A percentile compares a stretch with the other conserved stretches of the same genome.
Conservation (phyloP, 208 protist species). For the Trypanosoma vivax region DNA sequence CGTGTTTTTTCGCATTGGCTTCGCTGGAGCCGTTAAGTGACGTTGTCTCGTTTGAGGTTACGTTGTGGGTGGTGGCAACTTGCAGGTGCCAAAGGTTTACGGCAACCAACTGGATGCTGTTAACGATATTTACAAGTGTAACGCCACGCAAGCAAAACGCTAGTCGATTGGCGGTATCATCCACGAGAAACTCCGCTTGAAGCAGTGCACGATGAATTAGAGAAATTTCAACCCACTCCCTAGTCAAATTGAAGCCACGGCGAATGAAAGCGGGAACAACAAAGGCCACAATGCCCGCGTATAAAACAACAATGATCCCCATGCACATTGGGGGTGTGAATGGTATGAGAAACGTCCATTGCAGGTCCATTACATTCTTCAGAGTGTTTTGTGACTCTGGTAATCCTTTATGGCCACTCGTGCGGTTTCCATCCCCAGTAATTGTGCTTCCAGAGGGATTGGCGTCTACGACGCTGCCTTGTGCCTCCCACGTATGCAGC, state of each 20-base stretch:
- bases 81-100: background rate
- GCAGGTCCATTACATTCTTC: background rate
- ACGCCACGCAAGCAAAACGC: slow-evolving; percentile 15
- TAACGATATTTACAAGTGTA: slow-evolving; percentile 9
- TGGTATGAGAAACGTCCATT: slow-evolving; percentile 15
- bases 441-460: too few relatives aligned
- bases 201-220: slow-evolving; percentile 2
- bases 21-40: too few relatives aligned
- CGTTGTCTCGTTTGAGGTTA: too few relatives aligned
- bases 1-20: too few relatives aligned
- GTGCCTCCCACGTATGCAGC: slow-evolving; percentile 2
- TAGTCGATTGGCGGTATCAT: slow-evolving; percentile 11
- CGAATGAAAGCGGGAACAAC: background rate
- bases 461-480: too few relatives aligned
- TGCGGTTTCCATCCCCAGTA: too few relatives aligned
- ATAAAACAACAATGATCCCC: slow-evolving; percentile 1
- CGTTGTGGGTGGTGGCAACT: too few relatives aligned
- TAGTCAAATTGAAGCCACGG: background rate
- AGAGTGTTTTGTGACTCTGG: too few relatives aligned
- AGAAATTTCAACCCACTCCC: background rate
- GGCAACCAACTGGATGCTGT: slow-evolving; percentile 4
- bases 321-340: slow-evolving; percentile 4
- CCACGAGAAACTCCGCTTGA: background rate
- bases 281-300: slow-evolving; percentile 1
- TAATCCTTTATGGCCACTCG: too few relatives aligned